phyloP scores from a whole-genome alignment of 2,329 filamentous ascomycete genomes.

The Ophiocordyceps camponoti-floridani region DNA sequence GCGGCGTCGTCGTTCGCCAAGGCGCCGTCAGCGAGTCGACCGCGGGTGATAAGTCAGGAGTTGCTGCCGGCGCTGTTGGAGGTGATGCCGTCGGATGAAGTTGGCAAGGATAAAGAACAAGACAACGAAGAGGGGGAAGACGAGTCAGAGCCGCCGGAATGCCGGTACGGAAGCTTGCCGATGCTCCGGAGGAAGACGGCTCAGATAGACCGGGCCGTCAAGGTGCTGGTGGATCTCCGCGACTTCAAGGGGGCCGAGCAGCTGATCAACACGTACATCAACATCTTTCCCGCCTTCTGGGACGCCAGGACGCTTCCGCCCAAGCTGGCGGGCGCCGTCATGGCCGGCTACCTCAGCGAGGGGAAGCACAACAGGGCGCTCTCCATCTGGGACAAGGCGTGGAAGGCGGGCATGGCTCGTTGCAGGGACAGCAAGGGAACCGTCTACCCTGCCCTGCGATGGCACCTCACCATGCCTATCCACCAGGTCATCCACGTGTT shows the following conservation, averaged over 20 bases:
- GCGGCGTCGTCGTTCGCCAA: slow-evolving; percentile 18
- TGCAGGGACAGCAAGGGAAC: slow-evolving; percentile 7
- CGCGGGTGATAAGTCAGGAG: slow-evolving; percentile 9
- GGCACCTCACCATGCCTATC: slow-evolving; percentile 31
- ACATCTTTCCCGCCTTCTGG: slow-evolving; percentile 17
- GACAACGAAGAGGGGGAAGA: not conserved
- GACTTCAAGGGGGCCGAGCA: slow-evolving; percentile 36
- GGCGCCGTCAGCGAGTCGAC: slow-evolving; percentile 8
- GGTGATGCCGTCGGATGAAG: slow-evolving; percentile 2
- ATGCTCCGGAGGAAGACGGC: slow-evolving; percentile 11
- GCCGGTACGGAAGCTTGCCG: slow-evolving; percentile 3
- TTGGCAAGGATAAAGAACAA: not conserved
- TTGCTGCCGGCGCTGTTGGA: slow-evolving; percentile 9
- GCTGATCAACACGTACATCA: slow-evolving; percentile 35
- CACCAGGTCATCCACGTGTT: slow-evolving; percentile 29
- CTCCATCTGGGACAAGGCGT: slow-evolving; percentile 46
- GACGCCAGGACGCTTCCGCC: slow-evolving; percentile 24
- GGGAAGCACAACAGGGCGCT: slow-evolving; percentile 41
- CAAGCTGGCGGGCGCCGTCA: slow-evolving; percentile 43
- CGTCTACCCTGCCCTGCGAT: slow-evolving; percentile 29
- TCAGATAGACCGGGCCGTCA: slow-evolving; percentile 14
- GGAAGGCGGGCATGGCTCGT: slow-evolving; percentile 28
- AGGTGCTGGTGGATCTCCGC: slow-evolving; percentile 16
- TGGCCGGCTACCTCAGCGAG: slow-evolving; percentile 45
- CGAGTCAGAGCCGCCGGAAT: not conserved